Conservation (phyloP, 768 basidiomycete species). For the Leccinum disarticulatum region DNA sequence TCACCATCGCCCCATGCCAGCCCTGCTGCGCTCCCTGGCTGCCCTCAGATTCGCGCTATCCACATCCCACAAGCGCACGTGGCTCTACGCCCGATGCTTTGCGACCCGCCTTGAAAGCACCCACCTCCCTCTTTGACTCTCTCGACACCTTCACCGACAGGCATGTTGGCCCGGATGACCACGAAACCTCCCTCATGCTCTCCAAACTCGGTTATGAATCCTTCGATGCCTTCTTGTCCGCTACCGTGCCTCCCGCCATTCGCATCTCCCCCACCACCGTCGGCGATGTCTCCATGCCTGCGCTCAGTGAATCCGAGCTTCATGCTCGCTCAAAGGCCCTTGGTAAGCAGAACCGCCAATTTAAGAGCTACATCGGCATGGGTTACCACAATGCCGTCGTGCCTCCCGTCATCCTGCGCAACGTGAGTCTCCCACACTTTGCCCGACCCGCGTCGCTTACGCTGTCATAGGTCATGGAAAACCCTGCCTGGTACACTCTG, state of each 20-base stretch:
- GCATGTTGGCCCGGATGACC: slow-evolving; percentile 88
- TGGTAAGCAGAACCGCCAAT: slow-evolving; percentile 74
- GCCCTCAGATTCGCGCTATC: slow-evolving; percentile 23
- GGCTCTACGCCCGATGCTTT: slow-evolving; percentile 39
- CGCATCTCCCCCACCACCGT: slow-evolving; percentile 62
- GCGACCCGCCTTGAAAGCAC: slow-evolving; percentile 56
- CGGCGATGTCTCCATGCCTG: slow-evolving; percentile 65
- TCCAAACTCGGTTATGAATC: slow-evolving; percentile 76
- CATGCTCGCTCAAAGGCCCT: slow-evolving; percentile 70
- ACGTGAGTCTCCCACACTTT: slow-evolving; percentile 48
- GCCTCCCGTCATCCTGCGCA: slow-evolving; percentile 92
- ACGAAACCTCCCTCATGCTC: slow-evolving; percentile 84
- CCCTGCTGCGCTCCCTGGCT: slow-evolving; percentile 29
- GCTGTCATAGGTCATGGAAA: slow-evolving; percentile 74
- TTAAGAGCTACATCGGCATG: slow-evolving; percentile 97
- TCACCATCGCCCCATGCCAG: slow-evolving; percentile 27
- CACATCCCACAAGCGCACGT: slow-evolving; percentile 13
- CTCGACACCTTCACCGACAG: slow-evolving; percentile 89
- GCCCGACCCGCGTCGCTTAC: slow-evolving; percentile 4
- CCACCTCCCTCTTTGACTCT: slow-evolving; percentile 71
- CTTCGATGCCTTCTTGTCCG: slow-evolving; percentile 85
- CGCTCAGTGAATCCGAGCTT: slow-evolving; percentile 86
- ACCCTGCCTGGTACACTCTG: slow-evolving; percentile 97
- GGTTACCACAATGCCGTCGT: slow-evolving; percentile 95
- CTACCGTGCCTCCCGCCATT: slow-evolving; percentile 80